A percentile compares a stretch with the other conserved stretches of the same genome.
phyloP scores from a whole-genome alignment of 2,329 filamentous ascomycete genomes.

The Fusarium continuum region DNA sequence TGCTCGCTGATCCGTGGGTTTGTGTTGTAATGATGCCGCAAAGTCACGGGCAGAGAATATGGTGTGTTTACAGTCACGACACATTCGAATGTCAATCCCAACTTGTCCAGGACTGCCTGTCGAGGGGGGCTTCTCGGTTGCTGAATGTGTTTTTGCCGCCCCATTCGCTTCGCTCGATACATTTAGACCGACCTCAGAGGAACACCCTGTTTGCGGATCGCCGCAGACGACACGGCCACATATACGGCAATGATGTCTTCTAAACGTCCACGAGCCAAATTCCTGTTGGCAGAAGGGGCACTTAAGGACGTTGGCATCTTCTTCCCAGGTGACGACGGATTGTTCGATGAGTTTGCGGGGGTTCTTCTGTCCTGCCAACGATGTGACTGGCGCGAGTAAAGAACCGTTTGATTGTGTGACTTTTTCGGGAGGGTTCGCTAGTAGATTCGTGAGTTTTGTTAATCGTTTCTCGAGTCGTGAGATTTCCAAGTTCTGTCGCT shows the following conservation, averaged over 20 bases:
- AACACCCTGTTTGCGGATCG: slow-evolving; percentile 85
- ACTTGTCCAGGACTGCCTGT: slow-evolving; percentile 58
- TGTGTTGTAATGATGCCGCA: slow-evolving; percentile 70
- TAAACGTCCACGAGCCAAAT: slow-evolving; percentile 91
- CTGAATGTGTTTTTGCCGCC: slow-evolving; percentile 37
- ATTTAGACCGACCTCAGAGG: slow-evolving; percentile 81
- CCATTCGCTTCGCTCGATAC: slow-evolving; percentile 63
- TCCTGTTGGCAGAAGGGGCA: slow-evolving; percentile 98
- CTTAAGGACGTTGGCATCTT: slow-evolving; percentile 79
- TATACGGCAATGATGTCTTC: slow-evolving; percentile 92
- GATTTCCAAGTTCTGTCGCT: slow-evolving; percentile 86
- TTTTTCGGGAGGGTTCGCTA: slow-evolving; percentile 79
- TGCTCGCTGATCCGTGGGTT: slow-evolving; percentile 78
- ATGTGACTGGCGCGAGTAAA: slow-evolving; percentile 68
- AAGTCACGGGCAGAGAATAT: slow-evolving; percentile 79
- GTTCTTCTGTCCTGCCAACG: slow-evolving; percentile 74
- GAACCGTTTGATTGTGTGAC: slow-evolving; percentile 59
- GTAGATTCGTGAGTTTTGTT: slow-evolving; percentile 85
- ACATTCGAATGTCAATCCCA: slow-evolving; percentile 87
- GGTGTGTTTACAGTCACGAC: slow-evolving; percentile 79
- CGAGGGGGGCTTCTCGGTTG: slow-evolving; percentile 54
- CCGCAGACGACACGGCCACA: slow-evolving; percentile 94
- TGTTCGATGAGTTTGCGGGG: slow-evolving; percentile 86
- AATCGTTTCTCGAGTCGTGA: slow-evolving; percentile 90
- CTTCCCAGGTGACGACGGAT: slow-evolving; percentile 93